Evolutionary conservation across 2,329 filamentous ascomycete genomes (phyloP).

Genomic region (Botrytis aclada): DNA sequence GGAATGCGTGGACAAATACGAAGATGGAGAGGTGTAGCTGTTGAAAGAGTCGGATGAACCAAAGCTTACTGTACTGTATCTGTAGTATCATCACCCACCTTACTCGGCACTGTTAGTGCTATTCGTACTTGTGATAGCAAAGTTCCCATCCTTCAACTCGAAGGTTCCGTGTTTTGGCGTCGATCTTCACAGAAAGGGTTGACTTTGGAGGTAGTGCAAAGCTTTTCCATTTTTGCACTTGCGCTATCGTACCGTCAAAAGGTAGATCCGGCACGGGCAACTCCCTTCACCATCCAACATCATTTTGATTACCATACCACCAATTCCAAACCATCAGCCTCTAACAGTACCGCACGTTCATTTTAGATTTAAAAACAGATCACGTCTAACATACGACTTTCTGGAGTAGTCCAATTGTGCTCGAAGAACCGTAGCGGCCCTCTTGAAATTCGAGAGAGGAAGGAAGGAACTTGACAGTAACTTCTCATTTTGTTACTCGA

Average conservation of each 20-base stretch:
- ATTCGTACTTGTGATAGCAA: not conserved
- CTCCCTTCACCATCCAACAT: not conserved
- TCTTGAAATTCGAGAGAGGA: not conserved
- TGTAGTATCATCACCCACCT: not conserved
- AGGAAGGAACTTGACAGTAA: not conserved
- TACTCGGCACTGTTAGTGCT: not conserved
- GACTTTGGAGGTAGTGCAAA: constrained; percentile 11
- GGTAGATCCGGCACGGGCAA: constrained; percentile 8
- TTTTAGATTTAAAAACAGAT: not conserved
- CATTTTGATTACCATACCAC: not conserved
- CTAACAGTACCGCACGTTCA: not conserved
- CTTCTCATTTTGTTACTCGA: not conserved
- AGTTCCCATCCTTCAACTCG: not conserved
- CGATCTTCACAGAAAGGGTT: constrained; percentile 10
- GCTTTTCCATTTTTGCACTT: not conserved
- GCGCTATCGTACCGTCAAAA: not conserved
- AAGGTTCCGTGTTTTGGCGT: constrained; percentile 10
- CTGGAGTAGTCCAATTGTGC: not conserved
- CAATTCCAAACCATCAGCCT: not conserved
- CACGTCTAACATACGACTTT: not conserved
- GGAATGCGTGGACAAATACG: not conserved
- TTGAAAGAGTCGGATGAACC: not conserved
- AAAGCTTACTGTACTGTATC: constrained; percentile 14
- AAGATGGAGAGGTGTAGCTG: not conserved
- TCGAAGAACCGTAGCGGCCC: not conserved